Base-by-base conservation (phyloP, 305 asterid genomes). In the Fraxinus albicans region DNA sequence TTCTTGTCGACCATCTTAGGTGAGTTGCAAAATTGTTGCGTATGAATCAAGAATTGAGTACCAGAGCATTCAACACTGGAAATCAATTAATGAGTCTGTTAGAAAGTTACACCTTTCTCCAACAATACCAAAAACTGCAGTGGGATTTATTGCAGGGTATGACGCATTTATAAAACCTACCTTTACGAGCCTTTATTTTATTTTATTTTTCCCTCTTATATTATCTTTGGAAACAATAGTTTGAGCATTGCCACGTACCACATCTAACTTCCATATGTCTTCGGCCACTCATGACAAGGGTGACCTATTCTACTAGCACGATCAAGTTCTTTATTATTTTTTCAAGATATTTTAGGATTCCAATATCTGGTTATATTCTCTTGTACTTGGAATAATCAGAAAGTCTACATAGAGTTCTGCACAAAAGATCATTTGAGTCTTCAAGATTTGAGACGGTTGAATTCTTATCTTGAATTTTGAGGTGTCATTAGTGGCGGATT, bases 161-260 rank as follows among this genome's bases (percentile, higher is more conserved):
- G 76, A 70, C 76, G 76, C 76, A 70, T 70, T 70, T 13, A 70
- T 70, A 70, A 31, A 29, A 31, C 42, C 76, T 29, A 70, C 40
- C 76, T 70, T 70, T 13, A 12, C 5, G 23, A 25, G 73, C 73
- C 7, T 25, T 38, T 38, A 38, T 58, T 4, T 60, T 60, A 58
- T 60, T 60, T 2, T 60, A 21, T 19, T 60, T 60, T 50, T 50
- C 2, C 0, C 13, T 8, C 19, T 1, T 7, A 8, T 15, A 65
- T 23, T 65, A 7, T 65, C 34, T 38, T 38, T 38, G 44, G 44
- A 38, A 38, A 38, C 44, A 38, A 38, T 38, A 38, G 44, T 38
- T 38, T 38, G 44, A 38, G 12, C 44, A 13, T 38, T 38, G 44
- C 44, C 44, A 38, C 44, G 44, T 38, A 38, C 44, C 67, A 55